Evolutionary conservation across 345 rosid species (phyloP), one percentile per base, ranked within the genome.

Genomic region (Boechera divaricarpa): DNA sequence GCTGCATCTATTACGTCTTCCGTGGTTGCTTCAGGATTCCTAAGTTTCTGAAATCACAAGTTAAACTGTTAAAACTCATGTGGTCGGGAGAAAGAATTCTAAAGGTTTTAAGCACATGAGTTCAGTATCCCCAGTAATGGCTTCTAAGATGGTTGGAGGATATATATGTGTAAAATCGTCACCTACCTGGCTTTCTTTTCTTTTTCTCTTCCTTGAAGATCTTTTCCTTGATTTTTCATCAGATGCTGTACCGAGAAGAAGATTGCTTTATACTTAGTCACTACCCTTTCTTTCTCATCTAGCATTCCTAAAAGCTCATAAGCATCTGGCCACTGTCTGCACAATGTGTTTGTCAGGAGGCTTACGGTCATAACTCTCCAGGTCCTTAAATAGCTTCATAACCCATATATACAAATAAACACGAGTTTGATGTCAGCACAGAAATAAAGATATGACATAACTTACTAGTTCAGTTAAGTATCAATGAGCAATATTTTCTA

Each of bases 341-440:
- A 92, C 86, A 31, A 90, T 64, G 45, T 90, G 85, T 81, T 88
- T 88, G 59, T 87, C 94, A 3, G 91, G 87, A 68, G 97, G 98
- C 77, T 86, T 86, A 32, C 98, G 90, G 66, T 83, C 91, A 76
- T 84, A 92, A 64, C 93, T 86, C 87, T 94, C 98, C 72, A 92
- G 79, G 51, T 85, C 88, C 84, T 84, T 88, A 84, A 89, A 91
- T 79, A 93, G 94, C 97, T 94, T 69, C 73, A 77, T 33, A 16
- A 41, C 54, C 68, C 83, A 69, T 16, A 69, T 16, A 66, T 39
- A 45, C 62, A 58, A 26, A 42, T 24, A 63, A 76, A 70, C 67
- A 56, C 44, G 33, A 58, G 32, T 48, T 55, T 28, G 18, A 64
- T 16, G 47, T 77, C 61, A 77, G 31, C 52, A 39, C 28, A n/a